A percentile compares a stretch with the other conserved stretches of the same genome.
phyloP scores from a whole-genome alignment of 768 basidiomycete genomes.

The Tricholoma bakamatsutake region DNA sequence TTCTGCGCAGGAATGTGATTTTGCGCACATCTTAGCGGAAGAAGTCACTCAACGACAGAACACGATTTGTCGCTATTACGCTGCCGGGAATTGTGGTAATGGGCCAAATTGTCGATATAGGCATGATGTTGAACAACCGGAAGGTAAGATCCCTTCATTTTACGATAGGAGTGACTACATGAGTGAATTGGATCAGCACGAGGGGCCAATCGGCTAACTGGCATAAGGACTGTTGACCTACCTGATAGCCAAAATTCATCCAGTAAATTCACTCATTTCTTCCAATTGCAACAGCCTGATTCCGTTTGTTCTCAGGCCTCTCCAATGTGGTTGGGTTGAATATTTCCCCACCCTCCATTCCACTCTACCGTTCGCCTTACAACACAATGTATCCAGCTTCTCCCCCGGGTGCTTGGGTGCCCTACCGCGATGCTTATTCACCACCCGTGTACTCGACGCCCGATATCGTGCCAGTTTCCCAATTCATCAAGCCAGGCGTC shows the following conservation, averaged over 20 bases:
- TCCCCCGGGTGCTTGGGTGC: slow-evolving; percentile 1
- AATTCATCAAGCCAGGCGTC: slow-evolving; percentile 8
- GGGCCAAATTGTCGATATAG: slow-evolving; percentile 32
- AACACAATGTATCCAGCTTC: slow-evolving; percentile 3
- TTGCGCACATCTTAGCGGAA: slow-evolving; percentile 35
- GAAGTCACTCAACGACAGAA: slow-evolving; percentile 16
- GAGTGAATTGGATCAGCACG: slow-evolving; percentile 1
- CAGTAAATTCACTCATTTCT: neutral
- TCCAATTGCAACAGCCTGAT: neutral
- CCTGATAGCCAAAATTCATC: neutral
- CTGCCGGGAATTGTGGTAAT: slow-evolving; percentile 30
- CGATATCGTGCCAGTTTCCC: slow-evolving; percentile 1
- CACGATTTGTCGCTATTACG: slow-evolving; percentile 29
- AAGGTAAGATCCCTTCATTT: slow-evolving; percentile 9
- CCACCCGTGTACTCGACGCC: slow-evolving; percentile 9
- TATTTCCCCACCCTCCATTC: neutral
- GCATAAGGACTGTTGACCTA: neutral
- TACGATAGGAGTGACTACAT: neutral
- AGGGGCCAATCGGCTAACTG: neutral
- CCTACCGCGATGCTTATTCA: slow-evolving; percentile 1
- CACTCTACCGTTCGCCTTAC: neutral
- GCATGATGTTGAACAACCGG: slow-evolving; percentile 20
- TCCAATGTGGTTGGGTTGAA: neutral
- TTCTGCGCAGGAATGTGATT: slow-evolving; percentile 41
- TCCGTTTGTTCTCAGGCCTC: neutral